Conservation (phyloP, 345 rosid species). For the Rhodamnia rubescens region DNA sequence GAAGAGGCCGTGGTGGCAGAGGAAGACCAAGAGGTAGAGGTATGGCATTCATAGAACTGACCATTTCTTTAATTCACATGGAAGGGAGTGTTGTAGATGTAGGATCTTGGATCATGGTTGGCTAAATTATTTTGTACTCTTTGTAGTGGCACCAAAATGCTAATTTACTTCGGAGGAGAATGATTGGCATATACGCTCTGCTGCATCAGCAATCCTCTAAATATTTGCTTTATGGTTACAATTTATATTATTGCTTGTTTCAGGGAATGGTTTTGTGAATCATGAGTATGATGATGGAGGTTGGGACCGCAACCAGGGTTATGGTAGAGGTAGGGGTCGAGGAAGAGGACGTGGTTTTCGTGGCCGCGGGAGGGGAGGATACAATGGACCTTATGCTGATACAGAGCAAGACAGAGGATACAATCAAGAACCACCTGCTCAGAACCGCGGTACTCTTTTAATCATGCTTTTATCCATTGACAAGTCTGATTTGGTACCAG, state of each 20-base stretch:
- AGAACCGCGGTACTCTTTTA: conserved; percentile 8
- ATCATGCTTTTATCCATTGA: neutral
- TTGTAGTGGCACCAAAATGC: neutral
- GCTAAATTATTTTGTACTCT: neutral
- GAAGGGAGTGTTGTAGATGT: neutral
- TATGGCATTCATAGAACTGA: neutral
- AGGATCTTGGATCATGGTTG: neutral
- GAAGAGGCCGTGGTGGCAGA: conserved; percentile 65
- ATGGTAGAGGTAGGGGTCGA: conserved; percentile 71
- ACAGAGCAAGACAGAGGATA: conserved; percentile 60
- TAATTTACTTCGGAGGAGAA: neutral
- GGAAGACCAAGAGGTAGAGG: conserved; percentile 28
- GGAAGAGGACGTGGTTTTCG: conserved; percentile 76
- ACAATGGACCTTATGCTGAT: conserved; percentile 59
- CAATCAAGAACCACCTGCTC: conserved; percentile 44
- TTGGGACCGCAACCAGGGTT: conserved; percentile 55
- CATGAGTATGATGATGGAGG: conserved; percentile 72
- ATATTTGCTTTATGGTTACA: neutral
- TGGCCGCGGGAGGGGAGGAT: conserved; percentile 84
- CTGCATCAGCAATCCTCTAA: neutral
- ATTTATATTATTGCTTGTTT: neutral
- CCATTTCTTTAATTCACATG: neutral
- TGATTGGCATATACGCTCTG: neutral
- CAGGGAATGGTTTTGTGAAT: conserved; percentile 62
- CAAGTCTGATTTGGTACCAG: neutral